Base-by-base conservation (phyloP, 2,329 filamentous ascomycete species). In the Epichloe coenophiala region DNA sequence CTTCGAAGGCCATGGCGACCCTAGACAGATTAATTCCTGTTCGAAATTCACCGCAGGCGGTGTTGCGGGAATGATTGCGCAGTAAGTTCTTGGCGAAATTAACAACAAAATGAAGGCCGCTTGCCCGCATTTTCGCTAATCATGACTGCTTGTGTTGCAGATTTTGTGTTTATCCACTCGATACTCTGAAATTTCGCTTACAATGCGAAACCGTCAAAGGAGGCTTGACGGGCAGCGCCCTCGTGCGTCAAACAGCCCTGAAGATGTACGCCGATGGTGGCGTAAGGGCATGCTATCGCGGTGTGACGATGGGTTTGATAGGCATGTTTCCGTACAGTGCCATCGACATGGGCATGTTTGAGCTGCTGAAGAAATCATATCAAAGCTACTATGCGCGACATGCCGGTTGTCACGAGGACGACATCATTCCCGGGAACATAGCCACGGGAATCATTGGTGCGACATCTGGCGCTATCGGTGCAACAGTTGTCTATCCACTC, bases 271-370 rank as follows among this genome's bases (percentile, higher is more conserved):
- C 75, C 40, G 78, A 82, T 53, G 86, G 87, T 52, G 88, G 88
- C 21, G 58, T 90, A 31, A 73, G 78, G 35, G 77, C 86, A 6
- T 91, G 89, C 55, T 98, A 97, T 66, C 88, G 91, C 49, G 93
- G 93, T 40, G 77, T 98, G 36, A 90, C 89, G 0, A 93, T 97
- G 79, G 93, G 93, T 15, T 76, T 98, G 4, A 71, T 96, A 47
- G 93, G 93, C 64, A 96, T 97, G 82, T 98, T 98, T 61, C 93
- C 93, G 0, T 98, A 97, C 66, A 91, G 89, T 41, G 93, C 93
- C 47, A 94, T 98, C 62, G 93, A 98, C 63, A 84, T 98, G 61
- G 88, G 88, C 56, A 95, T 88, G 0, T 98, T 97, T 62, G 93
- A 98, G 68, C 81, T 93, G 53, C 77, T 96, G 54, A 98, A 98